Base-by-base conservation (phyloP, 2,329 filamentous ascomycete genomes). In the Penicillium fuscoglaucum region DNA sequence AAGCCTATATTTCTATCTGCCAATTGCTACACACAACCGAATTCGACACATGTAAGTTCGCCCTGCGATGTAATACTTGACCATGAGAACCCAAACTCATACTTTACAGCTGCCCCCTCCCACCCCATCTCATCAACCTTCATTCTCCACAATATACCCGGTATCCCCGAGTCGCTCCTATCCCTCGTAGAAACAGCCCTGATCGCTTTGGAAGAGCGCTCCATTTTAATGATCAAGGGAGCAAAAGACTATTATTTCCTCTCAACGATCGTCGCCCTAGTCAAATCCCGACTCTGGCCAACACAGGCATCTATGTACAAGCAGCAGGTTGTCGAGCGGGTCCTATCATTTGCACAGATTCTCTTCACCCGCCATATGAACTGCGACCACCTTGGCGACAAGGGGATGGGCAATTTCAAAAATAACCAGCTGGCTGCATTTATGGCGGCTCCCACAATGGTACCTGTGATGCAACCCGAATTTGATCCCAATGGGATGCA, bases 221-320 rank as follows among this genome's bases (percentile, higher is more conserved):
- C 70, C 15, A 60, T 72, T 3, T 60, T 72, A 3, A 65, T 76
- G 4, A 65, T 73, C 55, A 76, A 76, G 52, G 74, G 74, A 2
- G 73, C 73, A 3, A 76, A 75, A 44, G 72, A 76, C 40, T 76
- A 75, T 58, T 76, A 74, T 55, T 75, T 76, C 58, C 66, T 75
- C 54, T 75, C 72, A 1, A 75, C 73, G 1, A 70, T 76, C 29
- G 57, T 72, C 8, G 69, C 72, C 7, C 50, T 76, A 5, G 73
- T 72, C 33, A 75, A 75, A 53, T 57, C 69, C 24, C 72, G 67
- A 48, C 53, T 75, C 10, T 74, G 71, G 71, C 72, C 73, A 0
- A 55, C 59, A 0, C 73, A 76, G 51, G 70, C 69, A 17, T 63
- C 62, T 4, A 59, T 71, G 21, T 72, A 70, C 48, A 76, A 74